These are phyloP conservation scores for Gloeophyllum trabeum DNA, from an alignment of 768 basidiomycete species.

Conservation along the genomic window DNA sequence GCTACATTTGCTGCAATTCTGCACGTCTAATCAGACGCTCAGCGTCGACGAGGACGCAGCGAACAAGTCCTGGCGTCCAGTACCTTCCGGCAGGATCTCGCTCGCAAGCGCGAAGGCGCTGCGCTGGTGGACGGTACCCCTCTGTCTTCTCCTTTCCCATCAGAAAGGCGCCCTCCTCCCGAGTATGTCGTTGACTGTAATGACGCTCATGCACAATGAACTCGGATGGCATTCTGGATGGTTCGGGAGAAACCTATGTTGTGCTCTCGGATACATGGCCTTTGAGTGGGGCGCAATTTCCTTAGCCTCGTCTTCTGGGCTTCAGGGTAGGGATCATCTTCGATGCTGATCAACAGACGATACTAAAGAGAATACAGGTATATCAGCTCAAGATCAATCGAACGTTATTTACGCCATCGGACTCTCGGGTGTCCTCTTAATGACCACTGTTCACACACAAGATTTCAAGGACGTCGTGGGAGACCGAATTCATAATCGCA, in stretches of 20 bases:
- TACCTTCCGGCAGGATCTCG: conserved; percentile 14
- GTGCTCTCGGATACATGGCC: conserved; percentile 10
- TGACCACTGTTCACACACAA: conserved; percentile 14
- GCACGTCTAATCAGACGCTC: conserved; percentile 14
- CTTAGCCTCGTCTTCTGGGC: conserved; percentile 9
- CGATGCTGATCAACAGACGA: not conserved
- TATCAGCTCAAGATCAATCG: conserved; percentile 5
- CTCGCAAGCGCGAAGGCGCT: conserved; percentile 8
- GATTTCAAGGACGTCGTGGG: conserved; percentile 16
- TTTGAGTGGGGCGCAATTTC: conserved; percentile 13
- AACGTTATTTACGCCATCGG: conserved; percentile 11
- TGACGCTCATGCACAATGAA: conserved; percentile 12
- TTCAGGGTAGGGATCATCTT: conserved; percentile 2
- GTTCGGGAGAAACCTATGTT: conserved; percentile 12
- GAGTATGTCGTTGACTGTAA: conserved; percentile 10
- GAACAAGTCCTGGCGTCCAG: conserved; percentile 16
- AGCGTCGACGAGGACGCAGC: conserved; percentile 12
- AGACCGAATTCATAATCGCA: conserved; percentile 11
- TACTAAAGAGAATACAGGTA: not conserved
- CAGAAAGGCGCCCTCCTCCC: conserved; percentile 6
- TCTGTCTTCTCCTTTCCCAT: conserved; percentile 8
- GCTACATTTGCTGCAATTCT: conserved; percentile 14
- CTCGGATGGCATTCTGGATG: conserved; percentile 6
- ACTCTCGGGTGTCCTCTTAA: conserved; percentile 11
- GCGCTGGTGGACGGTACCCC: conserved; percentile 9